These are phyloP conservation scores for Periconia macrospinosa DNA, from an alignment of 2,329 filamentous ascomycete genomes.

Conservation along the genomic window DNA sequence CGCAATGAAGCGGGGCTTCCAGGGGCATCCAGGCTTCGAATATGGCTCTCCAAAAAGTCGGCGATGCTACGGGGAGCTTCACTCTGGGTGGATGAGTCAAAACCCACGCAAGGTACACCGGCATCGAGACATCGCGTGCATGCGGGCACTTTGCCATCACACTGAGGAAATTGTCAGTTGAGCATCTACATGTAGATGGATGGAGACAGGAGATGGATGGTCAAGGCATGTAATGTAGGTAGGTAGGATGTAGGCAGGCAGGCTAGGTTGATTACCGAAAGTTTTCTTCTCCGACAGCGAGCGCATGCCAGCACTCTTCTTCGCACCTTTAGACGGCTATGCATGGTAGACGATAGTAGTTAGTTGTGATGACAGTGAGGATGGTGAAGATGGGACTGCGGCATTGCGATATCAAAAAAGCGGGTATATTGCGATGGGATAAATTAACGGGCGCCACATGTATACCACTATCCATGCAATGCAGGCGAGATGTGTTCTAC, in stretches of 20 bases:
- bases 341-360: conserved; percentile 20
- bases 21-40: conserved; percentile 27
- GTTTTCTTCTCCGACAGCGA: conserved; percentile 38
- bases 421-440: neutral
- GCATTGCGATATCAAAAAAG: neutral
- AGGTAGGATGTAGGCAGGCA: conserved; percentile 2
- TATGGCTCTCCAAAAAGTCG: conserved; percentile 37
- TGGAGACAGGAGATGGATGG: conserved; percentile 2
- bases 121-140: conserved; percentile 38
- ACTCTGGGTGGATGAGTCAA: conserved; percentile 37
- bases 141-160: conserved; percentile 39
- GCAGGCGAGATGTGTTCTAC: neutral
- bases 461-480: neutral
- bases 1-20: conserved; percentile 16
- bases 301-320: conserved; percentile 40
- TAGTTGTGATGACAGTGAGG: conserved; percentile 16
- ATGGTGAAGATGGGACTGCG: conserved; percentile 18
- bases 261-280: conserved; percentile 24
- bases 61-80: conserved; percentile 38
- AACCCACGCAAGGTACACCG: conserved; percentile 35
- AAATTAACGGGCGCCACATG: too few relatives aligned
- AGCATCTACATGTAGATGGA: too few relatives aligned
- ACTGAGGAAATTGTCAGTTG: conserved; percentile 27
- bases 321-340: conserved; percentile 38
- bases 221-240: conserved; percentile 9